Conservation (phyloP, 495 filamentous ascomycete species). For the Penicillium malachiteum region DNA sequence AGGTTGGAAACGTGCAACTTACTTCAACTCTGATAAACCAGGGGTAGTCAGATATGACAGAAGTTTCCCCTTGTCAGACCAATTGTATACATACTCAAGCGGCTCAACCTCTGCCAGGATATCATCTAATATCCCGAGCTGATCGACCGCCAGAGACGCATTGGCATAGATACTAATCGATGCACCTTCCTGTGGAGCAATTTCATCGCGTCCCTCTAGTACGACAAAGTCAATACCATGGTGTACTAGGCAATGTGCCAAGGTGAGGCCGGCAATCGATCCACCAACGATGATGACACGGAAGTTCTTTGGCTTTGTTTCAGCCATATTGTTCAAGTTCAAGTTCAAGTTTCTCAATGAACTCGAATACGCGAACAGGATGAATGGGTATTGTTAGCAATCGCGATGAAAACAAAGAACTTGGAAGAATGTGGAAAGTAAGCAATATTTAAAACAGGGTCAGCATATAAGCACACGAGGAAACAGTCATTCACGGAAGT, state of each 20-base stretch:
- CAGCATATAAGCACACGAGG: too few species aligned
- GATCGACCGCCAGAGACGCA: constrained; percentile 41
- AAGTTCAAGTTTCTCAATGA: too few species aligned
- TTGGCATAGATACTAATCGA: constrained; percentile 27
- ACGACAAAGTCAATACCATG: constrained; percentile 48
- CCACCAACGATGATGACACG: constrained; percentile 51
- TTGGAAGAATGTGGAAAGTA: background rate
- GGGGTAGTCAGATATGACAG: background rate
- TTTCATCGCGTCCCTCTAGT: constrained; percentile 35
- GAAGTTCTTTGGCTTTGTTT: background rate
- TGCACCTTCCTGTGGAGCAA: constrained; percentile 39
- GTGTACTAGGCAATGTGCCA: constrained; percentile 41
- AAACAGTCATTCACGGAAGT: too few species aligned
- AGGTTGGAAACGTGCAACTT: background rate
- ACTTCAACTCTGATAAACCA: background rate
- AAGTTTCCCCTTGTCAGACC: background rate
- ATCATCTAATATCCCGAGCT: constrained; percentile 31
- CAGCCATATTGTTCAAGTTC: background rate
- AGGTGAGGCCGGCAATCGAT: constrained; percentile 44
- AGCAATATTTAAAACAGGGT: background rate
- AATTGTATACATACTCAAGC: background rate
- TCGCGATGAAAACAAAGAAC: background rate
- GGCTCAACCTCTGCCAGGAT: background rate
- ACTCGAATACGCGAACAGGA: too few species aligned
- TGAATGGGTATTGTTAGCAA: background rate